Evolutionary conservation across 2,329 filamentous ascomycete genomes (phyloP), one percentile per base, ranked within the genome.

Genomic region (Trichoderma sp.): DNA sequence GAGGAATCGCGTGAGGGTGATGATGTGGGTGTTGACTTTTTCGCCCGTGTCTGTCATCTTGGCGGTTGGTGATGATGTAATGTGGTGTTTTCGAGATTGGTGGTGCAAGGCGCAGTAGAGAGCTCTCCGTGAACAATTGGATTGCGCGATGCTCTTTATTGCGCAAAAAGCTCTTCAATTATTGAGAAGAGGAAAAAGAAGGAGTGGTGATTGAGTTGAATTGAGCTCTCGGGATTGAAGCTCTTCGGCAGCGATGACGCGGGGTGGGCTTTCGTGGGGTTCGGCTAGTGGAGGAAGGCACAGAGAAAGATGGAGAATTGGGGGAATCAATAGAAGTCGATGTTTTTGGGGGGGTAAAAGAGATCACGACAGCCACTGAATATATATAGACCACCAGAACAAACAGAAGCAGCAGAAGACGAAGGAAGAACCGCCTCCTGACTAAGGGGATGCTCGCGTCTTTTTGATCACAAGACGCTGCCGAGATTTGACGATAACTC

Each of bases 1-100:
- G 76, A 99, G 87, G 86, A 96, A 97, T 71, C 96, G 89, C 52
- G 96, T 97, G 75, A 99, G 89, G 67, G 96, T 98, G 78, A 98
- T 87, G 78, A 99, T 98, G 81, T 97, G 89, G 71, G 93, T 96
- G 86, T 98, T 97, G 84, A 99, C 90, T 80, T 91, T 90, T 83
- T 97, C 93, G 74, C 80, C 82, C 74, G 81, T 81, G 73, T 78
- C 72, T 68, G 76, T 72, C 78, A 80, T 81, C 74, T 68, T 69
- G 52, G 28, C 39, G 59, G 63, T 24, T 56, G 28, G 66, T 67
- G 70, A 65, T 69, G 70, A 70, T 59, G 67, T 58, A 63, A 69
- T 73, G 58, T 56, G 68, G 58, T 66, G 37, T 39, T 11, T 55
- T 18, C 13, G 30, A n/a, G 18, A 8, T 8, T 28, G 7, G 11